Base-by-base conservation (phyloP, 768 basidiomycete species). In the Boletus tomentosulus region DNA sequence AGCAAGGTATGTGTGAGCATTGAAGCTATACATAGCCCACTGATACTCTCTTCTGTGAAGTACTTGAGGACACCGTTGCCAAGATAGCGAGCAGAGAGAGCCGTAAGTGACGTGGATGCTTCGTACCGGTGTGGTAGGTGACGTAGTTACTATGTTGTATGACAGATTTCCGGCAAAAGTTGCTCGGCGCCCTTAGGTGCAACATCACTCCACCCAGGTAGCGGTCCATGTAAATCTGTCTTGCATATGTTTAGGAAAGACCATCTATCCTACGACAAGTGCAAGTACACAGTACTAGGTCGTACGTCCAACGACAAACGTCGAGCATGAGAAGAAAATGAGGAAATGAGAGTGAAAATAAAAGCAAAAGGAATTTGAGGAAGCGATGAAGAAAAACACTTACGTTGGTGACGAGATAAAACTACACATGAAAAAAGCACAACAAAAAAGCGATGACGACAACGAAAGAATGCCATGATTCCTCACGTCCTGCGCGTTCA, bases 21-120 rank as follows among this genome's bases (percentile, higher is more conserved):
- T 60, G 49, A 58, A 60, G 13, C 58, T 55, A 50, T 60, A 60
- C 53, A 60, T 47, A n/a, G 59, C 59, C 34, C 38, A 59, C 42
- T 60, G 59, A 15, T 50, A 47, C 38, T 60, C 54, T 28, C 58
- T 46, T 33, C 45, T 51, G 46, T 48, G 59, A 60, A 19, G 54
- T n/a, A 27, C 54, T 51, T 12, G 53, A 59, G 6, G 59, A 52
- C 19, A 56, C 55, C 5, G 50, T 19, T 19, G 19, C 19, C 51
- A 15, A 56, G 50, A 22, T 56, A 56, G 41, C 55, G 55, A 10
- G 51, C 42, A 8, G 42, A 27, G 42, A 43, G 24, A 13, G 12
- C 25, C 4, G 6, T 25, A 19, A 43, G 42, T 15, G 24, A 24
- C 12, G 42, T 25, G 25, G 42, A 22, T 11, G 41, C 41, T 42